Percentiles rank a stretch among this genome's conserved stretches.
Evolutionary conservation across 306 rosid species (phyloP).

Genomic region (Ziziphus jujuba): DNA sequence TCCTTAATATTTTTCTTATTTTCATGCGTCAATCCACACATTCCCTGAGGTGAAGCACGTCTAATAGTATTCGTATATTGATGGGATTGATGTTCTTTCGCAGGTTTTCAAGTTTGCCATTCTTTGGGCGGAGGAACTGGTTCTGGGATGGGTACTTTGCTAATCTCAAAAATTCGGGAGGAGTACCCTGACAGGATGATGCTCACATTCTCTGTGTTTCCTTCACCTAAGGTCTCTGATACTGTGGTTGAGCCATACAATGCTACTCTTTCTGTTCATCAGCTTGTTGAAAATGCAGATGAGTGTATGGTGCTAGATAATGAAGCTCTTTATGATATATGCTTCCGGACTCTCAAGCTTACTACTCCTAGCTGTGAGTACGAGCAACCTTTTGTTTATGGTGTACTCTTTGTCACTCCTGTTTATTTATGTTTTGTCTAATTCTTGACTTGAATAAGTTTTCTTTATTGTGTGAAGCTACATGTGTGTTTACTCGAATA

Average conservation of each 20-base stretch:
- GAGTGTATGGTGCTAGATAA: constrained; percentile 28
- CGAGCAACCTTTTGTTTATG: not conserved
- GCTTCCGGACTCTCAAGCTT: constrained; percentile 28
- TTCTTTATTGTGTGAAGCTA: too few relatives aligned
- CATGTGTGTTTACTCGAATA: too few relatives aligned
- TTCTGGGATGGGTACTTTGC: constrained; percentile 30
- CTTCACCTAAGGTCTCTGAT: constrained; percentile 27
- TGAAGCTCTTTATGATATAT: constrained; percentile 24
- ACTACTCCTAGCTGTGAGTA: constrained; percentile 31
- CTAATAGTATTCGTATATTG: not conserved
- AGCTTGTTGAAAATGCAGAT: constrained; percentile 32
- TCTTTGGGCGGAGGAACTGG: constrained; percentile 32
- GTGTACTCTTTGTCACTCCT: not conserved
- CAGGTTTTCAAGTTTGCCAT: constrained; percentile 31
- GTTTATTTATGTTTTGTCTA: not conserved
- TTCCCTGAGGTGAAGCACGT: too few relatives aligned
- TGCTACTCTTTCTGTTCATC: constrained; percentile 35
- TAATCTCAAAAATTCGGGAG: constrained; percentile 24
- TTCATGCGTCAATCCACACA: too few relatives aligned
- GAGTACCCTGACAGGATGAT: constrained; percentile 30
- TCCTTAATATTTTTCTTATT: too few relatives aligned
- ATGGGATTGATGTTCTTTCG: not conserved
- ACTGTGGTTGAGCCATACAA: constrained; percentile 32
- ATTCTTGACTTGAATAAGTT: not conserved
- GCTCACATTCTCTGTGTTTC: constrained; percentile 29